Base-by-base conservation (phyloP, 768 basidiomycete species). In the Amanita brunnescens region DNA sequence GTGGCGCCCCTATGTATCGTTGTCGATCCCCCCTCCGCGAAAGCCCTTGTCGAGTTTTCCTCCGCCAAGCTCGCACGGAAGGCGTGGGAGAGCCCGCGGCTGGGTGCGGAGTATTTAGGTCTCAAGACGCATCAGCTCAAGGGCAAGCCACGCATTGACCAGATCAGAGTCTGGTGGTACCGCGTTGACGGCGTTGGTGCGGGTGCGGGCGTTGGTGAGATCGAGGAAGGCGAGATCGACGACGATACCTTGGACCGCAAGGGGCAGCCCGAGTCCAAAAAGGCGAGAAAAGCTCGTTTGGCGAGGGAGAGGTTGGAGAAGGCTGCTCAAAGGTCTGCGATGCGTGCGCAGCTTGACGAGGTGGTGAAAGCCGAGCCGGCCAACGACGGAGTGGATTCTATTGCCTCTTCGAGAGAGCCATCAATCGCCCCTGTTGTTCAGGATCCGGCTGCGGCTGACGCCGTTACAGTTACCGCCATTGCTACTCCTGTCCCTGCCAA, bases 41-140 rank as follows among this genome's bases (percentile, higher is more conserved):
- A 75, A 57, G 76, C 74, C 1, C 62, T 83, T 20, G 58, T 81
- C 3, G 78, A 80, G 62, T 81, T 80, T 59, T 57, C 67, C 2
- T 69, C 67, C 7, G 65, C 68, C 20, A 71, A 71, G 24, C 51
- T 70, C 12, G 79, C 80, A 8, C 59, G 68, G 46, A 68, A 64
- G 48, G 78, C 75, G 34, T 81, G 75, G 73, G 59, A 61, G 23
- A 80, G 78, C 55, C 76, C 74, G 0, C 70, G 67, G 53, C 62
- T 78, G 23, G 75, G 74, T 8, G 41, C 56, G 0, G 56, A 56
- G 12, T 56, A 62, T 16, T 53, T 53, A 6, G 65, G 62, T 6
- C 42, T 69, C 37, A 68, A 65, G 52, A 49, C 68, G 5, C 62
- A 64, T 56, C 70, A 70, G 43, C 47, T 76, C 40, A 73, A 73